A percentile compares a stretch with the other conserved stretches of the same genome.
phyloP scores from a whole-genome alignment of 257 asterid species.

The Jaltomata sinuosa region DNA sequence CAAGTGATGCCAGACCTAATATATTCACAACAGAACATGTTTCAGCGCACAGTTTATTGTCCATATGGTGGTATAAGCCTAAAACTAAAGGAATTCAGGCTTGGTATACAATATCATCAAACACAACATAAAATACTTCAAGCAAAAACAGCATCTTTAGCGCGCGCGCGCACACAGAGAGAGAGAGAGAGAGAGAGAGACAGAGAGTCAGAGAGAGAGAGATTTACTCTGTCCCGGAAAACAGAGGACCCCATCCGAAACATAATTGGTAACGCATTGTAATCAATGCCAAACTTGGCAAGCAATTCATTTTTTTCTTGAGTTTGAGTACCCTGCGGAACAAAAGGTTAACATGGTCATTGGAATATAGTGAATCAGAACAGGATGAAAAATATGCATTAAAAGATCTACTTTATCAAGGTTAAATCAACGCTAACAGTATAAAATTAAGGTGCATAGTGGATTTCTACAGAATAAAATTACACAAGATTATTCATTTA shows the following conservation, averaged over 20 bases:
- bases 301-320: constrained; percentile 69
- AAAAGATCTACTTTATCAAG: neutral
- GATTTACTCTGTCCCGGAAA: constrained; percentile 53
- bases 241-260: constrained; percentile 77
- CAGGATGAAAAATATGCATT: neutral
- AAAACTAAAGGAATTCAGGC: neutral
- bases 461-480: neutral
- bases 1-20: neutral
- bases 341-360: neutral
- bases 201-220: constrained; percentile 2
- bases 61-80: neutral
- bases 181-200: neutral
- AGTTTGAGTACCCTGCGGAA: constrained; percentile 73
- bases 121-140: neutral
- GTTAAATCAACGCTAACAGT: neutral
- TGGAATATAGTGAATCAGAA: neutral
- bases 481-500: neutral
- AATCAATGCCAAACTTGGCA: constrained; percentile 38
- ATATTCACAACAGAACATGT: neutral
- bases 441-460: neutral
- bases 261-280: constrained; percentile 45
- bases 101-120: neutral
- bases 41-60: neutral
- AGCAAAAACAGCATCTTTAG: neutral
- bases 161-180: no score